Evolutionary conservation across 2,329 filamentous ascomycete species (phyloP), one percentile per base, ranked within the genome.

Genomic region (Proliferodiscus dingleyae): DNA sequence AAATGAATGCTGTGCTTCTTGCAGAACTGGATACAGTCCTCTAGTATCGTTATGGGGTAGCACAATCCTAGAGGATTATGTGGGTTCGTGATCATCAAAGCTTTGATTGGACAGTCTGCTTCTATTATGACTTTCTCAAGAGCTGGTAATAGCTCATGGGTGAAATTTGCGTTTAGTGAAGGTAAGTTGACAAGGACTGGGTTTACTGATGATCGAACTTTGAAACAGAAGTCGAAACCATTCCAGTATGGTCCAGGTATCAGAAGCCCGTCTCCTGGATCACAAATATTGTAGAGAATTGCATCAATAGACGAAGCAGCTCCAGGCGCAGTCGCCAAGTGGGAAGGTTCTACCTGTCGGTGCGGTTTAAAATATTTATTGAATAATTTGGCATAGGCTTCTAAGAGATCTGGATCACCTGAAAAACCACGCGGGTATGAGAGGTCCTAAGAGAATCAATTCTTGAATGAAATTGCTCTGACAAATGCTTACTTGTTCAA

Each of bases 231-330:
- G 13, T 47, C 45, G 21, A 48, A 44, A 5, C 41, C 41, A 56
- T 47, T 51, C 54, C 53, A 57, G 23, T 52, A 51, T n/a, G 54
- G 53, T 3, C 18, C 34, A 3, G 52, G 47, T 3, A 55, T 36
- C 11, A 56, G 24, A 44, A 56, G 42, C 9, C 49, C 47, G 37
- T 56, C 54, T 5, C 46, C 51, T 8, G 42, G 23, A 37, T 55
- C 41, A 38, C 54, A 57, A 13, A 52, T 43, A 43, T 45, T 47
- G 22, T 44, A 49, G 2, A 52, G 19, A 5, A 57, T 15, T 3
- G 50, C 32, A 40, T 53, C 47, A n/a, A 57, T n/a, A 41, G 46
- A 56, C 15, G 22, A 34, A 9, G 42, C 29, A 6, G 52, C 47
- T 4, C 54, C 54, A n/a, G 53, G 40, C n/a, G 43, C 36, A 2